phyloP scores from a whole-genome alignment of 495 filamentous ascomycete species.

The Penicillium salamii region DNA sequence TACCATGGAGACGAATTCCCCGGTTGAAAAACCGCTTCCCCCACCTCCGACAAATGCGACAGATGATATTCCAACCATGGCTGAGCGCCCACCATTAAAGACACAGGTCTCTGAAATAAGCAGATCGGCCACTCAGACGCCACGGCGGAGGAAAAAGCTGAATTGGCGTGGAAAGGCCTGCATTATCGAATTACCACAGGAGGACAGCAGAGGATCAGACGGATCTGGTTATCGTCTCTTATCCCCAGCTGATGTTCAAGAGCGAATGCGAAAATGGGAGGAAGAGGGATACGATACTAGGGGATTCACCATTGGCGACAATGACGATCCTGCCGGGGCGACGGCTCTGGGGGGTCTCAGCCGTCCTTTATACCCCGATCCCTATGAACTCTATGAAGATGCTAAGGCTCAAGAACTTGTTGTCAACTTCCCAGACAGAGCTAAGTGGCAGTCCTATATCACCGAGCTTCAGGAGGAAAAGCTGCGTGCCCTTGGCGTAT shows the following conservation, averaged over 20 bases:
- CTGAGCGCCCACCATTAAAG: conserved; percentile 9
- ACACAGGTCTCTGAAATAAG: conserved; percentile 16
- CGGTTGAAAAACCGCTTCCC: conserved; percentile 47
- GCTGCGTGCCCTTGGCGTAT: conserved; percentile 84
- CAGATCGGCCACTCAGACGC: conserved; percentile 18
- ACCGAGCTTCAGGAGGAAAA: conserved; percentile 81
- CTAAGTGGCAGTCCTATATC: conserved; percentile 83
- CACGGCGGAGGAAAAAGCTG: conserved; percentile 41
- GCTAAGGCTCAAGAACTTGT: conserved; percentile 48
- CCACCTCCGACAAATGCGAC: conserved; percentile 37
- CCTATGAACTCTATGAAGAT: conserved; percentile 55
- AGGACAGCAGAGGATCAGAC: conserved; percentile 61
- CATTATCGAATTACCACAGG: conserved; percentile 64
- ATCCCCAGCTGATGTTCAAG: conserved; percentile 55
- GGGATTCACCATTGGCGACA: conserved; percentile 64
- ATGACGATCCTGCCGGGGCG: conserved; percentile 29
- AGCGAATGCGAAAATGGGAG: conserved; percentile 68
- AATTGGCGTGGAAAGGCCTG: conserved; percentile 73
- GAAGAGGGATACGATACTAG: conserved; percentile 69
- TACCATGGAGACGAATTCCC: conserved; percentile 20
- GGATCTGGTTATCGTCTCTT: conserved; percentile 57
- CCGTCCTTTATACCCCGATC: conserved; percentile 68
- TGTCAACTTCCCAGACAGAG: conserved; percentile 72
- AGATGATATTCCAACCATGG: conserved; percentile 8
- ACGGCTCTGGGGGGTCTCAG: conserved; percentile 55